Base-by-base conservation (phyloP, 1,284 basidiomycete genomes). In the Apiotrichum gracile region DNA sequence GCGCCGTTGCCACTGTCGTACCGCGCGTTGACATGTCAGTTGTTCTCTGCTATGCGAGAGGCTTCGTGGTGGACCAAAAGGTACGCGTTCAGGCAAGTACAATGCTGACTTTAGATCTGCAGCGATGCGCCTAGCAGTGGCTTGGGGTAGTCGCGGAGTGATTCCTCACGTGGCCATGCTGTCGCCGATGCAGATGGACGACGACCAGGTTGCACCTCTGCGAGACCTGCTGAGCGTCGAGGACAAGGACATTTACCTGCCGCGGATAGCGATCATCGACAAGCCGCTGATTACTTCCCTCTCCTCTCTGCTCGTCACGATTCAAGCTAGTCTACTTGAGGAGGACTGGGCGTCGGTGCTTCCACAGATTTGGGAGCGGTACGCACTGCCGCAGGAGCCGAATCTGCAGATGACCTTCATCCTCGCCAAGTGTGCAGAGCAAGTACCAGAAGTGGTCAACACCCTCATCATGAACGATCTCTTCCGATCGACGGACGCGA, bases 381-480 rank as follows among this genome's bases (percentile, higher is more conserved):
- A 58, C 39, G 58, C 52, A 12, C 37, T 24, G n/a, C 42, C 14
- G 7, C 47, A 33, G 31, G 50, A 25, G 47, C 57, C 26, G 16
- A 48, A 40, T 41, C 45, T 43, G 33, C 53, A 26, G 37, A 39
- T 50, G 21, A 54, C 61, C 0, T 73, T 73, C 54, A 46, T 73
- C 9, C 44, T 73, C 5, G 61, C 65, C 52, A 73, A 71, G 54
- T 70, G 70, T 47, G 66, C 61, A 14, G 70, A 73, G 51, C 45
- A 58, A 24, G 49, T 60, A 17, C 63, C 64, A 7, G 48, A 14
- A 37, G 38, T 16, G 17, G 17, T 67, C 21, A 40, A 57, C 22
- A 51, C 48, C 12, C 37, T 66, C 16, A 57, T 69, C 21, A 27
- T 55, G 12, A 55, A 59, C 4, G 63, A 70, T 40, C 43, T 70